These are phyloP conservation scores for Viola pubescens DNA, from an alignment of 441 rosid genomes.

Conservation along the genomic window DNA sequence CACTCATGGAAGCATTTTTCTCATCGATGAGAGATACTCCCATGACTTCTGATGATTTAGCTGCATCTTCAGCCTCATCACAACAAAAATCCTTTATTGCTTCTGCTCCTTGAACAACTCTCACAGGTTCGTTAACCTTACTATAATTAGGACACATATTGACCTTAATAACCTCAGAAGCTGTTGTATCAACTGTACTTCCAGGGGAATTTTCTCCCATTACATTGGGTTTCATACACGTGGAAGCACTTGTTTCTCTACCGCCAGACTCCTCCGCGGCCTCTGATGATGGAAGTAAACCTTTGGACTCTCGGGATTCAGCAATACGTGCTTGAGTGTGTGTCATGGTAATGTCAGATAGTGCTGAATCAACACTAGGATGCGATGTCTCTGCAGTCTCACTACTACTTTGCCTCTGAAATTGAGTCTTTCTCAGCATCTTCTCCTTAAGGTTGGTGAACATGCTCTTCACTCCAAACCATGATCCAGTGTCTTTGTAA, in stretches of 20 bases:
- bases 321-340: neutral
- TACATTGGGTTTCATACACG: conserved; percentile 5
- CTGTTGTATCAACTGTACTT: conserved; percentile 1
- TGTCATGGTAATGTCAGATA: neutral
- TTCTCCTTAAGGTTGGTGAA: conserved; percentile 5
- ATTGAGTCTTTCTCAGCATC: conserved; percentile 4
- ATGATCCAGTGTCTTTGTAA: conserved; percentile 3
- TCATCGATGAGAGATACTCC: too few relatives aligned
- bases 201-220: conserved; percentile 1
- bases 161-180: neutral
- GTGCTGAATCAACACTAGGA: neutral
- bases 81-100: neutral
- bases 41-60: too few relatives aligned
- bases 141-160: neutral
- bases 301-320: neutral
- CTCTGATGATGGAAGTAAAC: conserved; percentile 2
- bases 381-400: neutral
- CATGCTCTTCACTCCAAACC: conserved; percentile 12
- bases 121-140: conserved; percentile 1
- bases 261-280: conserved; percentile 1
- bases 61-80: too few relatives aligned
- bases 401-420: neutral
- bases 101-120: neutral
- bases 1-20: too few relatives aligned
- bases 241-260: neutral